Conservation (phyloP, 2,329 filamentous ascomycete genomes). For the Fusarium humuli region DNA sequence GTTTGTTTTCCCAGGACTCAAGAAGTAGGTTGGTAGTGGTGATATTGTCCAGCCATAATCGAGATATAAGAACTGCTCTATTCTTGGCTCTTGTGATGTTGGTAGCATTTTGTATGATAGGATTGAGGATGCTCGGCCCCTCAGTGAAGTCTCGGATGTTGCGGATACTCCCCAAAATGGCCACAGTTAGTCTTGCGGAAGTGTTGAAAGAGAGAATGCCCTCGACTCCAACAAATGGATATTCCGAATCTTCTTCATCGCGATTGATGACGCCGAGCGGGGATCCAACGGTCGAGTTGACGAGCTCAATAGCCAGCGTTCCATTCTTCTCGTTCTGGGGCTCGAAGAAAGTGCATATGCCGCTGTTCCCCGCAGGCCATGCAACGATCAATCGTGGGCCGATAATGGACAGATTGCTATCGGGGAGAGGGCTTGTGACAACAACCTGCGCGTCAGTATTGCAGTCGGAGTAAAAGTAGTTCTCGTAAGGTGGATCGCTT, state of each 20-base stretch:
- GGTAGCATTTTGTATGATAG: slow-evolving; percentile 66
- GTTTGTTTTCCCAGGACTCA: slow-evolving; percentile 48
- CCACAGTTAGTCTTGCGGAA: slow-evolving; percentile 65
- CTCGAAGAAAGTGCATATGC: slow-evolving; percentile 66
- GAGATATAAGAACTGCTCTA: slow-evolving; percentile 61
- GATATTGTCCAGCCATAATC: slow-evolving; percentile 71
- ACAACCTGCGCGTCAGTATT: slow-evolving; percentile 69
- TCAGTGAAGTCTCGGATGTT: slow-evolving; percentile 73
- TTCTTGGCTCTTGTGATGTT: slow-evolving; percentile 53
- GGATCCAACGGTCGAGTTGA: slow-evolving; percentile 60
- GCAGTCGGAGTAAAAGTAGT: slow-evolving; percentile 75
- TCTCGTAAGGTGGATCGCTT: slow-evolving; percentile 69
- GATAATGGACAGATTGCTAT: slow-evolving; percentile 66
- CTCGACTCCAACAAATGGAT: slow-evolving; percentile 64
- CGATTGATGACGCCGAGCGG: slow-evolving; percentile 60
- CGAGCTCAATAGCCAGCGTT: slow-evolving; percentile 63
- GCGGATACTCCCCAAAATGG: slow-evolving; percentile 71
- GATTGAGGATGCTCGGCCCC: slow-evolving; percentile 63
- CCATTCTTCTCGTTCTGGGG: slow-evolving; percentile 66
- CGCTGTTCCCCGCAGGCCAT: slow-evolving; percentile 75
- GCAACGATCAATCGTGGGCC: slow-evolving; percentile 69
- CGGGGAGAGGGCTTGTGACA: slow-evolving; percentile 66
- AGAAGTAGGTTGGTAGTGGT: slow-evolving; percentile 68
- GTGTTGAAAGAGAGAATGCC: slow-evolving; percentile 67
- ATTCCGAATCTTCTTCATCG: slow-evolving; percentile 38